A percentile compares a stretch with the other conserved stretches of the same genome.
Evolutionary conservation across 148 eudicot genomes (phyloP).

Genomic region (Simmondsia chinensis): DNA sequence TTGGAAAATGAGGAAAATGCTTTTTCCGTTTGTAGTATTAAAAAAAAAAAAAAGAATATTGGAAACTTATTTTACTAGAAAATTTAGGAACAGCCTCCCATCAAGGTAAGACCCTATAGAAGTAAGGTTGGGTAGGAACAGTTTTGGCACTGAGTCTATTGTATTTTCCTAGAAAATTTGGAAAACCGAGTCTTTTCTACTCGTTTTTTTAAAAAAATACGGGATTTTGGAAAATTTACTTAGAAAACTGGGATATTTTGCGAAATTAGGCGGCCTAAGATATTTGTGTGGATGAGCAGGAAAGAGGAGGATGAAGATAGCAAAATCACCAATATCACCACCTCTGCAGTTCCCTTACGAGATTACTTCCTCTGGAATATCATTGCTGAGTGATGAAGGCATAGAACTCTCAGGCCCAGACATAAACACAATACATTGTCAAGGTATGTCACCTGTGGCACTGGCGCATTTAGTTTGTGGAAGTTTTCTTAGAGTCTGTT

Average conservation of each 20-base stretch:
- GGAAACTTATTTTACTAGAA: no score
- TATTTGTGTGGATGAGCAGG: conserved; percentile 31
- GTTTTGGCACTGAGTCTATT: no score
- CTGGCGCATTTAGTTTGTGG: background rate
- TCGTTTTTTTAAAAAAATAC: no score
- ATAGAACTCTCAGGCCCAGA: conserved; percentile 56
- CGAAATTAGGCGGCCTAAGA: background rate
- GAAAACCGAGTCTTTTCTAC: no score
- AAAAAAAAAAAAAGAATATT: no score
- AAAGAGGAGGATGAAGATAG: conserved; percentile 70
- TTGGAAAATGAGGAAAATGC: no score
- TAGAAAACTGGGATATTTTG: no score
- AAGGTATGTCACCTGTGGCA: conserved; percentile 13
- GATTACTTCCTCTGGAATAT: conserved; percentile 62
- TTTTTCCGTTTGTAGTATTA: no score
- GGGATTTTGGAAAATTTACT: background rate
- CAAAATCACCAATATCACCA: conserved; percentile 90
- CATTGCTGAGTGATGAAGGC: conserved; percentile 51
- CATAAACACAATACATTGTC: conserved; percentile 49
- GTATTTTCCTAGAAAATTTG: no score
- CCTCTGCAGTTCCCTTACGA: conserved; percentile 54
- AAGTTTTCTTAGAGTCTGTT: background rate
- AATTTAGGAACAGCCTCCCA: no score
- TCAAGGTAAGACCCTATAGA: no score
- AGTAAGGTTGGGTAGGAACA: no score